phyloP scores from a whole-genome alignment of 2,329 filamentous ascomycete genomes.

The Aspergillus intermedius region DNA sequence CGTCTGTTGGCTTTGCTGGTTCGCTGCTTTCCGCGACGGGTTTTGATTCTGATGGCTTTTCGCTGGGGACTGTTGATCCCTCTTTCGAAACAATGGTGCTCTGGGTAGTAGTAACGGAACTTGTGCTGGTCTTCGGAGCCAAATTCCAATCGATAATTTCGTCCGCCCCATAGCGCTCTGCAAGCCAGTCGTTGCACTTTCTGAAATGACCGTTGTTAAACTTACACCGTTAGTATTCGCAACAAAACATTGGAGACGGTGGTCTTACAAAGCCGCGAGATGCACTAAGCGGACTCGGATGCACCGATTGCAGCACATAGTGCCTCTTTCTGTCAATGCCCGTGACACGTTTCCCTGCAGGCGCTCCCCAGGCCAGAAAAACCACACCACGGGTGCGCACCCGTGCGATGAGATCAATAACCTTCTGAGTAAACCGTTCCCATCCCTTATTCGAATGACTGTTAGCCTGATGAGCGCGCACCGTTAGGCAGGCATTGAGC shows the following conservation, averaged over 20 bases:
- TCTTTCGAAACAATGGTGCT: conserved; percentile 18
- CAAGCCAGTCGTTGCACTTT: conserved; percentile 61
- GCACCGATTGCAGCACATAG: conserved; percentile 76
- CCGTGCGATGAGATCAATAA: conserved; percentile 79
- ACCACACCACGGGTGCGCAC: conserved; percentile 76
- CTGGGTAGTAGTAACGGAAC: conserved; percentile 4
- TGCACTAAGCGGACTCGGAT: conserved; percentile 90
- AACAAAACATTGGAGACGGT: not conserved
- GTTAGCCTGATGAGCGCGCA: conserved; percentile 81
- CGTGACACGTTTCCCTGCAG: conserved; percentile 71
- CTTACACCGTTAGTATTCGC: conserved; percentile 14
- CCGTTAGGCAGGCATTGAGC: conserved; percentile 91
- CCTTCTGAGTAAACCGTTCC: conserved; percentile 86
- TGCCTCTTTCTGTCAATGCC: conserved; percentile 69
- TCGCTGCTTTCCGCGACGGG: conserved; percentile 7
- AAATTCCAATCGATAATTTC: conserved; percentile 81
- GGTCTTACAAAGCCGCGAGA: conserved; percentile 63
- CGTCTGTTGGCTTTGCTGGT: conserved; percentile 13
- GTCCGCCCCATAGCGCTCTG: conserved; percentile 67
- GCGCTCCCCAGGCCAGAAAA: conserved; percentile 88
- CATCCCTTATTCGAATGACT: conserved; percentile 81
- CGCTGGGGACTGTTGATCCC: conserved; percentile 10
- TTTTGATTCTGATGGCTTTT: conserved; percentile 3
- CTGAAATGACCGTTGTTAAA: conserved; percentile 42
- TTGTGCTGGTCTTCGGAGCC: conserved; percentile 26